Conservation (phyloP, 2,329 filamentous ascomycete species). For the Colletotrichum eremochloae region DNA sequence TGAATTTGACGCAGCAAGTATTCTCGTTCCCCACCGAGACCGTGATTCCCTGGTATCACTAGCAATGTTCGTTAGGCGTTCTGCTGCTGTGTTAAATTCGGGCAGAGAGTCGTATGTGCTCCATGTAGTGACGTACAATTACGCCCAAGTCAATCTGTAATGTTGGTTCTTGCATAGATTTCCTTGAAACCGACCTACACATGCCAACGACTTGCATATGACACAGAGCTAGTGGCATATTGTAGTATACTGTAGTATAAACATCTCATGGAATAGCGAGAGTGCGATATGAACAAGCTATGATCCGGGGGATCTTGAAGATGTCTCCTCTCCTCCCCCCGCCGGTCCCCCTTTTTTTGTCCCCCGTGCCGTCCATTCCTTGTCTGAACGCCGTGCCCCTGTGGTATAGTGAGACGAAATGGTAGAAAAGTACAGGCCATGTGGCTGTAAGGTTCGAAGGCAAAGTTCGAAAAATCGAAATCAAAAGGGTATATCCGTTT, state of each 20-base stretch:
- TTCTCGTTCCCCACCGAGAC: neutral
- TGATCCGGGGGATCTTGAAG: neutral
- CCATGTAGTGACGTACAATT: neutral
- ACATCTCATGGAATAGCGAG: constrained; percentile 8
- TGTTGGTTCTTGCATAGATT: neutral
- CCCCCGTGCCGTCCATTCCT: neutral
- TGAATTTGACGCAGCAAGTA: neutral
- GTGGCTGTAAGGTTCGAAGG: constrained; percentile 3
- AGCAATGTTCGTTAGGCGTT: neutral
- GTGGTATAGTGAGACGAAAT: constrained; percentile 24
- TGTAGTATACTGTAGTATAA: constrained; percentile 12
- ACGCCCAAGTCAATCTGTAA: neutral
- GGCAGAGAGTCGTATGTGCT: neutral
- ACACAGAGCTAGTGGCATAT: neutral
- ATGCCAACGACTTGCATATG: neutral
- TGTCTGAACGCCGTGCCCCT: constrained; percentile 24
- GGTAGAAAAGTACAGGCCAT: constrained; percentile 1
- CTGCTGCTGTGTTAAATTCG: neutral
- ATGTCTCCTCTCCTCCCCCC: neutral
- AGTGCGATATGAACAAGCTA: constrained; percentile 8
- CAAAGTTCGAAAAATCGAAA: constrained; percentile 11
- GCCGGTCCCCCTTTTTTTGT: neutral
- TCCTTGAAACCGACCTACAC: neutral
- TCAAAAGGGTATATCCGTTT: constrained; percentile 36
- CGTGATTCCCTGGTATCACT: neutral